These are phyloP conservation scores for Uronychia binucleata DNA, from an alignment of 73 alveolate species.

Conservation along the genomic window DNA sequence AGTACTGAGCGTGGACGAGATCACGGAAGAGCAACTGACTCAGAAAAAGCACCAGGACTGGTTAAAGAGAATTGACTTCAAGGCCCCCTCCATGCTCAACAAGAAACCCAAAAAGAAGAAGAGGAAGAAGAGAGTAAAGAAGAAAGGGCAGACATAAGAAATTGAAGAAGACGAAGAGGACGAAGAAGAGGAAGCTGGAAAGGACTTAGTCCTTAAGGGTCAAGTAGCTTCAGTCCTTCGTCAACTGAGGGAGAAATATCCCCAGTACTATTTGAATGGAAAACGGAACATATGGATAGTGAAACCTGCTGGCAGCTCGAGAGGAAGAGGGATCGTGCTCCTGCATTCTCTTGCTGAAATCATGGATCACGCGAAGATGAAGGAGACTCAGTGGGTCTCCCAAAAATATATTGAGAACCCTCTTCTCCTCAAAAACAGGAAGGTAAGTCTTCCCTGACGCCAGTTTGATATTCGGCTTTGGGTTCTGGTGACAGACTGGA, in stretches of 20 bases:
- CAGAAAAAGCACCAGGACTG: conserved; percentile 74
- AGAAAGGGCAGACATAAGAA: conserved; percentile 47
- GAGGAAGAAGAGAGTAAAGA: conserved; percentile 72
- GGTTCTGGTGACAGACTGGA: conserved; percentile 94
- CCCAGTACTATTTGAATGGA: conserved; percentile 89
- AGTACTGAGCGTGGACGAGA: conserved; percentile 85
- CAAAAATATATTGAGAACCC: conserved; percentile 99
- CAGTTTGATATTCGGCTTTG: conserved; percentile 85
- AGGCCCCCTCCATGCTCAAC: not conserved
- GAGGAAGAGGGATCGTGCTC: conserved; percentile 98
- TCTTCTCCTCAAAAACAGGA: conserved; percentile 81
- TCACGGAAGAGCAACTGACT: conserved; percentile 69
- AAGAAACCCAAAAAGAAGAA: conserved; percentile 37
- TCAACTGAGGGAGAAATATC: conserved; percentile 80
- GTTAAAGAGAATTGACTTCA: conserved; percentile 67
- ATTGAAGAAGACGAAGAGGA: conserved; percentile 50
- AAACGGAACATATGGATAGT: conserved; percentile 95
- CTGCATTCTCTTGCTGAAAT: conserved; percentile 90
- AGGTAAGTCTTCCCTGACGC: conserved; percentile 3
- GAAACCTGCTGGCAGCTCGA: conserved; percentile 96
- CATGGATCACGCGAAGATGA: conserved; percentile 76
- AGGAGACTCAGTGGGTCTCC: conserved; percentile 91
- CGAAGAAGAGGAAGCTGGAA: conserved; percentile 31
- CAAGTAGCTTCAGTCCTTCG: not conserved
- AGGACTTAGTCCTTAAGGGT: not conserved